Base-by-base conservation (phyloP, 1,284 basidiomycete genomes). In the Ustilago shanxiensis region DNA sequence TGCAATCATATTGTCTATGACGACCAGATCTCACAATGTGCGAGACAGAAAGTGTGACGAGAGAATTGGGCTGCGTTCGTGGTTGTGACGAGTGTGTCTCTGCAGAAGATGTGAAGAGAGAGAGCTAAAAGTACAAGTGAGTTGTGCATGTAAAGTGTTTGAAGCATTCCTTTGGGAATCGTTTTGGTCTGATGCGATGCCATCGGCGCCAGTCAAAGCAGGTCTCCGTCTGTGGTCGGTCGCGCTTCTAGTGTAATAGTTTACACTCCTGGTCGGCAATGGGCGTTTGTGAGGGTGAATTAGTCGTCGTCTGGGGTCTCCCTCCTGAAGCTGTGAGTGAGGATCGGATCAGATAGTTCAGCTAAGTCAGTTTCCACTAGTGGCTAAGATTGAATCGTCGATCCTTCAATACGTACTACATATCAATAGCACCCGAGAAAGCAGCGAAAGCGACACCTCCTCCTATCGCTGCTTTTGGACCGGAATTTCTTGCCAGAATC, bases 361-460 rank as follows among this genome's bases (percentile, higher is more conserved):
- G 24, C 14, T 10, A 7, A n/a, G n/a, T 56, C 22, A 49, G 47
- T n/a, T 13, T 26, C 22, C 16, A 13, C 9, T 16, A 26, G 4
- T 8, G 7, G 41, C 47, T 26, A n/a, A n/a, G n/a, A n/a, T n/a
- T n/a, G n/a, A n/a, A n/a, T n/a, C n/a, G n/a, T n/a, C n/a, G n/a
- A n/a, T n/a, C n/a, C n/a, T n/a, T n/a, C n/a, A n/a, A 33, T 31
- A 76, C 78, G 37, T 65, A 80, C 72, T 83, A 86, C 57, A 81
- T 61, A 60, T 86, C 84, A 56, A 86, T 86, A 3, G 83, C 83
- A 4, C 79, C 83, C 7, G 77, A 80, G 64, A 86, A 86, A 1
- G 83, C 83, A 16, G 84, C 84, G 45, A 86, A 86, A 6, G 83
- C 84, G 2, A 81, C 55, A 14, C 79, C 84, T 20, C 84, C 84